phyloP scores from a whole-genome alignment of 768 basidiomycete species.

The Cyathus striatus region DNA sequence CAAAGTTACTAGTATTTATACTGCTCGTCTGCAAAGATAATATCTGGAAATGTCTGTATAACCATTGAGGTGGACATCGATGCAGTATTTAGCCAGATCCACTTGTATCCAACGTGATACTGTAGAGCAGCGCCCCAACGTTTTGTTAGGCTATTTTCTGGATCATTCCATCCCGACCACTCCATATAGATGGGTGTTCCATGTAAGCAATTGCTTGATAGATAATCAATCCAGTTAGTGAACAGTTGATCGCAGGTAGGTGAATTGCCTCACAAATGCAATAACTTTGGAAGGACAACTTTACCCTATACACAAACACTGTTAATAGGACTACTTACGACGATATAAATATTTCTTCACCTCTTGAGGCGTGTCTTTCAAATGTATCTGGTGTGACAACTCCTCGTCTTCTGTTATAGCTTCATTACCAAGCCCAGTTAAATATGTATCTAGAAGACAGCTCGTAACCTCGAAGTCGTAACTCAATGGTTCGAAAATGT shows the following conservation, averaged over 20 bases:
- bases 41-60: not conserved
- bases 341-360: constrained; percentile 9
- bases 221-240: not conserved
- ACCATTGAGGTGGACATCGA: constrained; percentile 3
- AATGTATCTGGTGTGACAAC: constrained; percentile 25
- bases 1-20: too few species aligned
- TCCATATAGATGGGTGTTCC: constrained; percentile 34
- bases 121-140: constrained; percentile 40
- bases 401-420: constrained; percentile 27
- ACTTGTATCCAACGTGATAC: constrained; percentile 43
- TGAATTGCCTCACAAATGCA: constrained; percentile 40
- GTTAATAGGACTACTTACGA: not conserved
- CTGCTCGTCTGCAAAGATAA: not conserved
- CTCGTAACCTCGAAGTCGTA: constrained; percentile 46
- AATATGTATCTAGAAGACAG: constrained; percentile 43
- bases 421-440: constrained; percentile 37
- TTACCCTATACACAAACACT: constrained; percentile 17
- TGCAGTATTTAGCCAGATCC: constrained; percentile 43
- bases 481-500: constrained; percentile 35
- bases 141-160: constrained; percentile 26
- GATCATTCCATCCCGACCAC: constrained; percentile 43
- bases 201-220: constrained; percentile 37
- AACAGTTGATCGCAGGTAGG: not conserved
- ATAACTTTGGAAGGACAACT: constrained; percentile 37
- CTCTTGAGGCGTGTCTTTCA: constrained; percentile 32